Percentiles rank a stretch among this genome's conserved stretches.
Evolutionary conservation across 1,284 basidiomycete genomes (phyloP).

Genomic region (Austropuccinia psidii): DNA sequence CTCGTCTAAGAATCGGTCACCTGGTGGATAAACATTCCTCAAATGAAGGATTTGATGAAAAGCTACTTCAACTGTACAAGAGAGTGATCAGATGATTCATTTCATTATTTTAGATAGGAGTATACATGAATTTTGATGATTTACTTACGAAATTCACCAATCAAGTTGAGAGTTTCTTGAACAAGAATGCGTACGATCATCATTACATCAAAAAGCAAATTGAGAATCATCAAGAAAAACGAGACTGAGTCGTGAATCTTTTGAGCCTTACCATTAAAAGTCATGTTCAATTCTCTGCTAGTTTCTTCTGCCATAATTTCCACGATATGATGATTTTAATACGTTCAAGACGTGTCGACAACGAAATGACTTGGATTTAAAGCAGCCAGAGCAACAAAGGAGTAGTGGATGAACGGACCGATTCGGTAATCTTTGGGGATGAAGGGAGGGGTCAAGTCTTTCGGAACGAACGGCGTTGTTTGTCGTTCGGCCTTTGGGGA

Average conservation of each 20-base stretch:
- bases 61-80: slow-evolving; percentile 69
- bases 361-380: too few relatives aligned
- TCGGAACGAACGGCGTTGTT: too few relatives aligned
- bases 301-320: too few relatives aligned
- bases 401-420: too few relatives aligned
- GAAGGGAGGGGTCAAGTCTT: too few relatives aligned
- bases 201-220: neutral
- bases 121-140: neutral
- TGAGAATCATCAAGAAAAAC: neutral
- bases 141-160: slow-evolving; percentile 27
- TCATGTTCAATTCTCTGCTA: too few relatives aligned
- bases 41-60: slow-evolving; percentile 86
- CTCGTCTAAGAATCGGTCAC: slow-evolving; percentile 26
- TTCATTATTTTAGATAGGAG: neutral
- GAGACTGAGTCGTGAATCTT: neutral
- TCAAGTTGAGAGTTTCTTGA: slow-evolving; percentile 21
- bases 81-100: neutral
- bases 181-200: neutral
- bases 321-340: too few relatives aligned
- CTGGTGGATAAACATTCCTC: slow-evolving; percentile 73
- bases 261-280: neutral
- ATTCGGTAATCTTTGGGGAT: too few relatives aligned
- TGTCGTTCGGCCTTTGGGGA: too few relatives aligned
- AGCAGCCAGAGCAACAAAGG: too few relatives aligned
- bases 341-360: too few relatives aligned